These are phyloP conservation scores for Penicillium hesseltinei DNA, from an alignment of 2,329 filamentous ascomycete genomes.

Conservation along the genomic window DNA sequence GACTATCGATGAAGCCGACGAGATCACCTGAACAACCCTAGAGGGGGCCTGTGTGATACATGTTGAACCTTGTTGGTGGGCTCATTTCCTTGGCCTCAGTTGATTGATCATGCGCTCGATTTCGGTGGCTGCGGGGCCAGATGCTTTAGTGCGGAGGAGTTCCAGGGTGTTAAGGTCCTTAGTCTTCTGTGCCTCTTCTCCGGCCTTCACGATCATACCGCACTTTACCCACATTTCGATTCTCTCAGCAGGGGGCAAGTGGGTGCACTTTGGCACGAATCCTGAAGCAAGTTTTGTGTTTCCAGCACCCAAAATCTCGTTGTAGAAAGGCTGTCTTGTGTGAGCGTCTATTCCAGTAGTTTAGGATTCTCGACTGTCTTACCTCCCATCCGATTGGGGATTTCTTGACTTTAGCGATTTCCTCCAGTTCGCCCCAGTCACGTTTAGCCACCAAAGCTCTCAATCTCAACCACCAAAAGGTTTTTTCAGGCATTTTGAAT, in stretches of 20 bases:
- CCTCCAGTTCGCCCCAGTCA: constrained; percentile 90
- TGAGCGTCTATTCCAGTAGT: constrained; percentile 27
- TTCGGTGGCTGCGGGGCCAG: constrained; percentile 67
- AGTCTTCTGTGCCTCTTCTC: constrained; percentile 81
- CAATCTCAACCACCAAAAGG: constrained; percentile 81
- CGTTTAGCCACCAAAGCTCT: constrained; percentile 85
- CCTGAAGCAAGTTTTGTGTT: constrained; percentile 80
- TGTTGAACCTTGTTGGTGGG: constrained; percentile 14
- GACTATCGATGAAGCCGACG: constrained; percentile 40
- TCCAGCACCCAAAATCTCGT: constrained; percentile 80
- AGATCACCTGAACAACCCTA: constrained; percentile 41
- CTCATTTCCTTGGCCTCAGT: constrained; percentile 46
- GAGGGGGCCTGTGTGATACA: constrained; percentile 4
- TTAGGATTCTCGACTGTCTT: constrained; percentile 37
- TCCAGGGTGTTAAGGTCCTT: constrained; percentile 77
- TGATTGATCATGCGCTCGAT: constrained; percentile 74
- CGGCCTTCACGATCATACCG: constrained; percentile 82
- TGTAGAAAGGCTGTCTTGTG: constrained; percentile 76
- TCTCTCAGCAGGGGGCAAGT: constrained; percentile 64
- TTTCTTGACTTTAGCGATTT: constrained; percentile 70
- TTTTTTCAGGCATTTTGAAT: constrained; percentile 89
- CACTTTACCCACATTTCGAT: constrained; percentile 97
- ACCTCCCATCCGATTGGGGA: constrained; percentile 97
- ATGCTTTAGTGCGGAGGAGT: constrained; percentile 70
- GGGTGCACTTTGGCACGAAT: constrained; percentile 85